Conservation (phyloP, 768 basidiomycete genomes). For the Termitomyces sp. region DNA sequence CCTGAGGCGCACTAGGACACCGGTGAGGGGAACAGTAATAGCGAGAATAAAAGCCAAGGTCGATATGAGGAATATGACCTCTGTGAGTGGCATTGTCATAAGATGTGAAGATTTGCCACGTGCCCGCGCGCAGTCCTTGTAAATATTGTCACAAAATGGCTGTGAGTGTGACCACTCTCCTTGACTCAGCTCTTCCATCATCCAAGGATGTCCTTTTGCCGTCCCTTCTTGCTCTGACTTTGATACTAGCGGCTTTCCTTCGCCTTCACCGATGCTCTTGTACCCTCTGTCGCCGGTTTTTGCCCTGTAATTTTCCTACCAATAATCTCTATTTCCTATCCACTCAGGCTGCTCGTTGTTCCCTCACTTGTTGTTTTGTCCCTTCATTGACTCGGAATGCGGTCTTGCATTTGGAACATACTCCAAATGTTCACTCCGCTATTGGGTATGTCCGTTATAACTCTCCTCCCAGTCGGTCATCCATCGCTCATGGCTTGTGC, state of each 20-base stretch:
- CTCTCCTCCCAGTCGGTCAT: not conserved
- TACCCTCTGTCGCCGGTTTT: not conserved
- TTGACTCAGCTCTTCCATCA: not conserved
- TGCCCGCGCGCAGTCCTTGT: not conserved
- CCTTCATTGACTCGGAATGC: not conserved
- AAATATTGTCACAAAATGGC: conserved; percentile 1
- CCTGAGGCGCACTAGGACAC: conserved; percentile 70
- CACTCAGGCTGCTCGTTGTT: too few relatives aligned
- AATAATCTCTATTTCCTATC: too few relatives aligned
- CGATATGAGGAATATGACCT: conserved; percentile 36
- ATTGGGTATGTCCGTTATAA: not conserved
- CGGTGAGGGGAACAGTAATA: conserved; percentile 59
- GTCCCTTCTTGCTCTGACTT: not conserved
- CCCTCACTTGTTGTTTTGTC: not conserved
- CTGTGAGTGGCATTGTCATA: conserved; percentile 29
- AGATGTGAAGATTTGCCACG: not conserved
- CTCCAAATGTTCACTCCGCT: not conserved
- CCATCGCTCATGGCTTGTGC: not conserved
- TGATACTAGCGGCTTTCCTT: not conserved
- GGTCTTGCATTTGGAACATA: not conserved
- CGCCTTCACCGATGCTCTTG: not conserved
- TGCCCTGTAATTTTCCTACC: not conserved
- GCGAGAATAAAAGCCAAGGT: conserved; percentile 52
- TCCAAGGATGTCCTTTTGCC: not conserved
- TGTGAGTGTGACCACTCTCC: not conserved